Evolutionary conservation across 305 asterid genomes (phyloP), one percentile per base, ranked within the genome.

Genomic region (Solanum hybrid): DNA sequence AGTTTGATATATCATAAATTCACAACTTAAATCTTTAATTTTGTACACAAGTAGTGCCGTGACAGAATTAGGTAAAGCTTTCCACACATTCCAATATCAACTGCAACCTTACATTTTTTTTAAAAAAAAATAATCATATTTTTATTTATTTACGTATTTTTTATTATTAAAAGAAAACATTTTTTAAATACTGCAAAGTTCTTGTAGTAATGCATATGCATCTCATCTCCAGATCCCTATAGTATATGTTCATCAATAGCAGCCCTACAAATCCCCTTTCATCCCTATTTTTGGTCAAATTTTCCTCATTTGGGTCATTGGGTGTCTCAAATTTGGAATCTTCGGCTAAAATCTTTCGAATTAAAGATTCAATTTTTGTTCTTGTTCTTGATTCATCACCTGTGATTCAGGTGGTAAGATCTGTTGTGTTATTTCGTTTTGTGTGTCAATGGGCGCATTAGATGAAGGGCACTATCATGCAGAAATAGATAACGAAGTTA

Each of bases 381-480:
- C 8, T 0, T 18, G 20, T 33, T 76, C 34, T 73, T 73, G 18
- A 13, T 74, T 74, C 37, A 74, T 82, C 69, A 81, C 14, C 67
- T 81, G 86, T 37, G 33, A 80, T 36, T 36, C 86, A 81, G 42
- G 80, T 76, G 46, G 39, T 42, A 35, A 69, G 81, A 42, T 64
- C 77, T 84, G 83, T 28, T 89, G 8, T 64, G 1, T 79, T 61
- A 40, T 82, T 40, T 26, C 2, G 16, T 82, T 81, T 26, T 39
- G 84, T 85, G 81, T 89, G 93, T 94, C 94, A 91, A 97, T 97
- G 99, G 98, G 98, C 87, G 98, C 96, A 93, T 92, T 95, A 91
- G 97, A 94, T 90, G 98, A 96, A 91, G 95, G 95, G 89, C 97
- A 94, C 87, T 96, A 91, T 79, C 75, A 90, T 88, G 93, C 73